Evolutionary conservation across 2,329 filamentous ascomycete species (phyloP), one percentile per base, ranked within the genome.

Genomic region (Trichothecium sympodiale): DNA sequence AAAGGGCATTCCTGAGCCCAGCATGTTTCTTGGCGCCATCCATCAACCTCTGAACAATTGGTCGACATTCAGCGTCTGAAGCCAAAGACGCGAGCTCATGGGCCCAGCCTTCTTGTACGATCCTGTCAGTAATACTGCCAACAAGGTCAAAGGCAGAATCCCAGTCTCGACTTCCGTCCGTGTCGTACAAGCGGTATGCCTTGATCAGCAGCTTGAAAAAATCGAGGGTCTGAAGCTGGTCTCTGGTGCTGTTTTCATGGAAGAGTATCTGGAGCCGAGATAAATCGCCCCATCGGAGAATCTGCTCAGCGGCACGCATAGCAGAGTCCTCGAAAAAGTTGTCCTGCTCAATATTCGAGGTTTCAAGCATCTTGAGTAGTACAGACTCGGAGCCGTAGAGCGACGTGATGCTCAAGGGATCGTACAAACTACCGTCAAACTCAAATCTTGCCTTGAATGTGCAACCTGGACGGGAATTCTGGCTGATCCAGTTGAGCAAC

Each of bases 401-500:
- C 20, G 53, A 49, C 29, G 46, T 49, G 39, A 58, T 53, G 37
- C 49, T 47, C 13, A 60, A 49, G 6, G 55, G 55, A 44, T 59
- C 55, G 37, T 56, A 54, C 10, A 56, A 38, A 26, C 29, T 44
- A 36, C 42, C 45, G 35, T 53, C 46, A 34, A 57, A 56, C 28
- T 43, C 36, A 38, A 55, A 54, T 37, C 52, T 47, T 15, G 50
- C 41, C 37, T 40, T 40, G 13, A 54, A 44, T 3, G 44, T 38
- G 37, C 50, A 57, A 29, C 46, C 49, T 17, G 52, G 54, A 29
- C 52, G 53, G 34, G 45, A 39, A 29, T 54, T 52, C 36, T 58
- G 53, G 27, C 48, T 34, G 29, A 41, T 53, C 54, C 54, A 56
- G 38, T 56, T 58, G 20, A 42, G 25, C 29, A 57, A 37, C 20